Evolutionary conservation across 441 rosid species (phyloP).

Genomic region (Erodium texanum): DNA sequence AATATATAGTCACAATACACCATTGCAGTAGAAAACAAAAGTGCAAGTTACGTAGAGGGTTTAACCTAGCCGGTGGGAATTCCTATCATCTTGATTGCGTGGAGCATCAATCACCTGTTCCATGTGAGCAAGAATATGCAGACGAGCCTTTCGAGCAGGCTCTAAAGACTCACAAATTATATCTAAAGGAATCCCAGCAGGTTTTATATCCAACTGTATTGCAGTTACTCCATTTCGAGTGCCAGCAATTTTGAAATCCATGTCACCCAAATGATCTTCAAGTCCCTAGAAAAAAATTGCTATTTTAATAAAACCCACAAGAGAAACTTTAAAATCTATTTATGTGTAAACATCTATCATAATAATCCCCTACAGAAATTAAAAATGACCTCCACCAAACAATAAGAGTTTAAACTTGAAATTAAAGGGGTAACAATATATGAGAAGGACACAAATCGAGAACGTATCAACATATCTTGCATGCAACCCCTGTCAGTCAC

Average conservation of each 20-base stretch:
- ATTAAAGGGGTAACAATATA: too few relatives aligned
- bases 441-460: background rate
- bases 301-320: constrained; percentile 12
- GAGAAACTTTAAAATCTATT: background rate
- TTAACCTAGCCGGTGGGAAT: constrained; percentile 68
- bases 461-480: background rate
- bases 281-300: constrained; percentile 54
- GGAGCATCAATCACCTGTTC: constrained; percentile 67
- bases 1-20: constrained; percentile 8
- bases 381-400: constrained; percentile 3
- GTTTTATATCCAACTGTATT: constrained; percentile 92
- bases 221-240: constrained; percentile 83
- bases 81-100: constrained; percentile 45
- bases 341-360: background rate
- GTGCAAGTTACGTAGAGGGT: constrained; percentile 15
- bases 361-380: background rate
- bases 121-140: constrained; percentile 87
- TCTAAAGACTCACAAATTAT: constrained; percentile 82
- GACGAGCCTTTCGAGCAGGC: constrained; percentile 78
- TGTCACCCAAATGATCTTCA: constrained; percentile 98
- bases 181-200: constrained; percentile 93
- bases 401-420: background rate
- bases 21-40: constrained; percentile 9
- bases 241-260: constrained; percentile 97
- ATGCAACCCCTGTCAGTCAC: constrained; percentile 1